phyloP scores from a whole-genome alignment of 192 early-diverging fungal genomes.

The Spizellomyces sp. region DNA sequence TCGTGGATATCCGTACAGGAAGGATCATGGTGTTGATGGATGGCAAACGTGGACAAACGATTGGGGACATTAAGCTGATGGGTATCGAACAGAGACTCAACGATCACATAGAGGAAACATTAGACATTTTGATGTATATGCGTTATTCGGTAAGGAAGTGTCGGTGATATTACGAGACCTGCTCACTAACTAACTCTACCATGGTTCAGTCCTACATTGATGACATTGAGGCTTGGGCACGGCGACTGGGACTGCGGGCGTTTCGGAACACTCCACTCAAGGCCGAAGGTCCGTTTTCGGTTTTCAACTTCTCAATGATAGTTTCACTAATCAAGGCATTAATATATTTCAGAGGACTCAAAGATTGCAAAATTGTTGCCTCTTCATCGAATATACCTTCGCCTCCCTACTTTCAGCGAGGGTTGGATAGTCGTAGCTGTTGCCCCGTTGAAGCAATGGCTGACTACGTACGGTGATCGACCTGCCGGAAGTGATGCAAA shows the following conservation, averaged over 20 bases:
- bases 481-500: not conserved
- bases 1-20: too few species aligned
- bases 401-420: slow-evolving; percentile 7
- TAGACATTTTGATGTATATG: slow-evolving; percentile 23
- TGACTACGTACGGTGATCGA: not conserved
- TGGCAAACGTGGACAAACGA: too few species aligned
- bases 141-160: slow-evolving; percentile 4
- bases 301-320: too few species aligned
- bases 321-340: too few species aligned
- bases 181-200: not conserved
- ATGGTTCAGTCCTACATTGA: slow-evolving; percentile 4
- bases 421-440: slow-evolving; percentile 23
- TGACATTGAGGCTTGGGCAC: slow-evolving; percentile 4
- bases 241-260: slow-evolving; percentile 7
- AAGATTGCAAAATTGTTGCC: too few species aligned
- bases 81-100: slow-evolving; percentile 13
- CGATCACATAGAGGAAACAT: slow-evolving; percentile 3
- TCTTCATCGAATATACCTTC: not conserved
- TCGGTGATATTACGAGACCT: not conserved
- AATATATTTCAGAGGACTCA: too few species aligned
- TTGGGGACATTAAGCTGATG: too few species aligned
- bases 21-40: too few species aligned
- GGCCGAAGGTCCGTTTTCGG: too few species aligned
- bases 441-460: slow-evolving; percentile 6
- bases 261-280: not conserved